Evolutionary conservation across 1,139 yeast genomes (phyloP).

Genomic region (Meyerozyma guilliermondii): DNA sequence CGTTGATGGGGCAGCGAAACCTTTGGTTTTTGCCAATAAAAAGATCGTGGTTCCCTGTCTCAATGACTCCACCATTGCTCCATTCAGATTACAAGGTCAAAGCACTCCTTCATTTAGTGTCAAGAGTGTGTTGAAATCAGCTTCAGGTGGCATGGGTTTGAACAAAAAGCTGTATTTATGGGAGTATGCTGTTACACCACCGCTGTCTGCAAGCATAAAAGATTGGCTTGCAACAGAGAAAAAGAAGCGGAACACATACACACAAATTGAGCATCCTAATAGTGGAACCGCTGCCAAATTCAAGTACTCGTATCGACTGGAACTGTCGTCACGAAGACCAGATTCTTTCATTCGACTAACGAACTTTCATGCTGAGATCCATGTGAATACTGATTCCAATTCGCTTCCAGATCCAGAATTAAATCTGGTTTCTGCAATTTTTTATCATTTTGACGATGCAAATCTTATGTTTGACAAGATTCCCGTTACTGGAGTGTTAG

Average conservation of each 20-base stretch:
- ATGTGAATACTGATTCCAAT: slow-evolving; percentile 45
- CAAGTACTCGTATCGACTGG: slow-evolving; percentile 28
- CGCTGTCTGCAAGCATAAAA: slow-evolving; percentile 18
- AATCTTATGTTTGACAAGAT: slow-evolving; percentile 22
- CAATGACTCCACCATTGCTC: slow-evolving; percentile 11
- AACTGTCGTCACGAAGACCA: slow-evolving; percentile 34
- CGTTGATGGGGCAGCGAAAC: slow-evolving; percentile 46
- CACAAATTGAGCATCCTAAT: slow-evolving; percentile 47
- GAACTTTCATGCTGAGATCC: slow-evolving; percentile 61
- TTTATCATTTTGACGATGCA: slow-evolving; percentile 57
- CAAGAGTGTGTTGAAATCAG: background rate
- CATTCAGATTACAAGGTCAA: slow-evolving; percentile 6
- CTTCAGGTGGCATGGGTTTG: background rate
- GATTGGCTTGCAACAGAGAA: slow-evolving; percentile 15
- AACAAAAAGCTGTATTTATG: slow-evolving; percentile 12
- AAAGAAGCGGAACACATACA: slow-evolving; percentile 21
- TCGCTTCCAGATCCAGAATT: slow-evolving; percentile 60
- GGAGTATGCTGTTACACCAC: slow-evolving; percentile 28
- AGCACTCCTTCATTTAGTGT: background rate
- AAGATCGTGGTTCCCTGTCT: slow-evolving; percentile 41
- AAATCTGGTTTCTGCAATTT: slow-evolving; percentile 55
- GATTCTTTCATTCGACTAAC: slow-evolving; percentile 47
- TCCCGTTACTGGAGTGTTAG: slow-evolving; percentile 6
- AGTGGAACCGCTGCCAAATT: slow-evolving; percentile 31
- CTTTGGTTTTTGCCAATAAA: slow-evolving; percentile 65